These are phyloP conservation scores for Mimosa bimucronata DNA, from an alignment of 306 rosid genomes.

Conservation along the genomic window DNA sequence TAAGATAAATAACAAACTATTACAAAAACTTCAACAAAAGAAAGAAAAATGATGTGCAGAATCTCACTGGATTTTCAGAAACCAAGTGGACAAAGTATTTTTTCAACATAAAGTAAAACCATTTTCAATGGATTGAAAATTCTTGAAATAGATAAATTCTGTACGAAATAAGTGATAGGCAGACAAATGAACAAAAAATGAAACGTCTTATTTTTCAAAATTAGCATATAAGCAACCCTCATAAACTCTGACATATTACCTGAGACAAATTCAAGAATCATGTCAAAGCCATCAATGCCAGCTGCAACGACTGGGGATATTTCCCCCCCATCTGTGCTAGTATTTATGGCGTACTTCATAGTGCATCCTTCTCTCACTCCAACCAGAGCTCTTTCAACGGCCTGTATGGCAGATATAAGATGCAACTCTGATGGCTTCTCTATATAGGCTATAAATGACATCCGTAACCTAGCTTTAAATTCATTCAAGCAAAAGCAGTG, in stretches of 20 bases:
- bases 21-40: not conserved
- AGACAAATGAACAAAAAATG: conserved; percentile 7
- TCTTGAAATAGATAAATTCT: conserved; percentile 19
- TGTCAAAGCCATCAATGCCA: conserved; percentile 80
- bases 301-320: conserved; percentile 74
- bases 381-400: conserved; percentile 79
- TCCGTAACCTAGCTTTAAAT: conserved; percentile 68
- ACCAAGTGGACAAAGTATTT: not conserved
- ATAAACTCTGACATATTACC: conserved; percentile 54
- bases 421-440: conserved; percentile 72
- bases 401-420: conserved; percentile 69
- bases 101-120: conserved; percentile 10
- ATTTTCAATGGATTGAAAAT: conserved; percentile 1
- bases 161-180: conserved; percentile 30
- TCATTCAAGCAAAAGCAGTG: conserved; percentile 57
- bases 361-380: conserved; percentile 66
- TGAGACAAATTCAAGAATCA: conserved; percentile 84
- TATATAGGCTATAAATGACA: conserved; percentile 68
- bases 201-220: conserved; percentile 21
- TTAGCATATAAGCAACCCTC: conserved; percentile 23
- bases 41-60: not conserved
- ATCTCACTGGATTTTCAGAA: conserved; percentile 14
- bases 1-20: not conserved
- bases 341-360: conserved; percentile 58
- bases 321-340: conserved; percentile 64